phyloP scores from a whole-genome alignment of 2,329 filamentous ascomycete species.

The Colletotrichum viniferum region DNA sequence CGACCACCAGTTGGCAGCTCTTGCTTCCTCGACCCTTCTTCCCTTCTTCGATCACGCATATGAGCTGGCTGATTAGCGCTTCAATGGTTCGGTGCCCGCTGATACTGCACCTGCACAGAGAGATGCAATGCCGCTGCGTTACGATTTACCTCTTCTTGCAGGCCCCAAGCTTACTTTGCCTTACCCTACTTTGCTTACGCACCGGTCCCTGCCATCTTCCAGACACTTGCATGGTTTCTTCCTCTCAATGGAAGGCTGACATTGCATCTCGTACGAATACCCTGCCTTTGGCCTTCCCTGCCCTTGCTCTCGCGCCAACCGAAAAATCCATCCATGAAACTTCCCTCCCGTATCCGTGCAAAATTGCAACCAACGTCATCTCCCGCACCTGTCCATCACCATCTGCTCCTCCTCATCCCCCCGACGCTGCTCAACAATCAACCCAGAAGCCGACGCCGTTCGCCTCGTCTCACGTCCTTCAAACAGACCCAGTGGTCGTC shows the following conservation, averaged over 20 bases:
- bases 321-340: slow-evolving; percentile 5
- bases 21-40: background rate
- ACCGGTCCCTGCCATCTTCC: background rate
- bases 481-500: background rate
- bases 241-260: background rate
- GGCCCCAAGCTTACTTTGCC: background rate
- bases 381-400: slow-evolving; percentile 1
- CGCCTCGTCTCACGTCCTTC: background rate
- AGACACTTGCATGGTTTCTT: background rate
- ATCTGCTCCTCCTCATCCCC: background rate
- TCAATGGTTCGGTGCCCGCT: background rate
- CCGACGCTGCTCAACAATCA: background rate
- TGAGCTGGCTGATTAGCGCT: background rate
- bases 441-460: background rate
- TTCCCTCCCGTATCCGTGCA: background rate
- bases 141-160: background rate
- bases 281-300: background rate
- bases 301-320: background rate
- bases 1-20: background rate
- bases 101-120: background rate
- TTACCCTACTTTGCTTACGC: background rate
- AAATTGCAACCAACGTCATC: slow-evolving; percentile 11
- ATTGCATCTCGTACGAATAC: background rate
- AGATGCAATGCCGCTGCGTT: background rate
- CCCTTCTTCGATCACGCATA: background rate